Evolutionary conservation across 2,329 filamentous ascomycete species (phyloP).

Genomic region (Botrytis byssoidea): DNA sequence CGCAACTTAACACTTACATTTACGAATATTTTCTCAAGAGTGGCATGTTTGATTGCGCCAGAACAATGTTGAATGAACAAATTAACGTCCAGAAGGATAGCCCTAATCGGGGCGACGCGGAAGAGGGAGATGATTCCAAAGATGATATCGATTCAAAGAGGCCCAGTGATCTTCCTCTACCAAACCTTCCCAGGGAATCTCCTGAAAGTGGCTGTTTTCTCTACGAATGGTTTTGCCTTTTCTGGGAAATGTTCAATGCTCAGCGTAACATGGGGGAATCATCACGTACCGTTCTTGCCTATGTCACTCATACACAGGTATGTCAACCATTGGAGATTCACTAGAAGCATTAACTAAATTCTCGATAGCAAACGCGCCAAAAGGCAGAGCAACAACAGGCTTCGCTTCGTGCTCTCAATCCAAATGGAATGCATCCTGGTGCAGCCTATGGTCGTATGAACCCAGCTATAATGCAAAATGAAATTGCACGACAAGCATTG

Average conservation of each 20-base stretch:
- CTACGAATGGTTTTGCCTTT: slow-evolving; percentile 96
- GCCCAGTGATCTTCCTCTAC: slow-evolving; percentile 75
- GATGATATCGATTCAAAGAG: slow-evolving; percentile 72
- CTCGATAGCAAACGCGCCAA: slow-evolving; percentile 64
- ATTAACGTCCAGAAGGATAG: slow-evolving; percentile 67
- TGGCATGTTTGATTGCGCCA: slow-evolving; percentile 79
- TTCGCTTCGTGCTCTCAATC: slow-evolving; percentile 67
- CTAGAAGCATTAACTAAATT: slow-evolving; percentile 31
- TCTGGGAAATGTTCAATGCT: slow-evolving; percentile 92
- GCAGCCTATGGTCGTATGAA: slow-evolving; percentile 56
- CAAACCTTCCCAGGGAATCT: slow-evolving; percentile 63
- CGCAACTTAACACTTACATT: slow-evolving; percentile 78
- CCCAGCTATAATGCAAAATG: slow-evolving; percentile 52
- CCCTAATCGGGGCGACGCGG: slow-evolving; percentile 66
- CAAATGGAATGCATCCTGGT: slow-evolving; percentile 53
- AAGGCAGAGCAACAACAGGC: slow-evolving; percentile 76
- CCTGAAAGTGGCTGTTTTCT: slow-evolving; percentile 74
- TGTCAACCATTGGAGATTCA: slow-evolving; percentile 34
- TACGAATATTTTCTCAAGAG: slow-evolving; percentile 90
- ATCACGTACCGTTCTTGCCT: slow-evolving; percentile 67
- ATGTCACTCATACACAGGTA: slow-evolving; percentile 83
- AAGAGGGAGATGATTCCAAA: slow-evolving; percentile 75
- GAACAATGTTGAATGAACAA: slow-evolving; percentile 67
- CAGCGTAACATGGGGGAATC: slow-evolving; percentile 67
- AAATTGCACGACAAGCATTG: slow-evolving; percentile 72